Evolutionary conservation across 768 basidiomycete species (phyloP).

Genomic region (Trametopsis cervina): DNA sequence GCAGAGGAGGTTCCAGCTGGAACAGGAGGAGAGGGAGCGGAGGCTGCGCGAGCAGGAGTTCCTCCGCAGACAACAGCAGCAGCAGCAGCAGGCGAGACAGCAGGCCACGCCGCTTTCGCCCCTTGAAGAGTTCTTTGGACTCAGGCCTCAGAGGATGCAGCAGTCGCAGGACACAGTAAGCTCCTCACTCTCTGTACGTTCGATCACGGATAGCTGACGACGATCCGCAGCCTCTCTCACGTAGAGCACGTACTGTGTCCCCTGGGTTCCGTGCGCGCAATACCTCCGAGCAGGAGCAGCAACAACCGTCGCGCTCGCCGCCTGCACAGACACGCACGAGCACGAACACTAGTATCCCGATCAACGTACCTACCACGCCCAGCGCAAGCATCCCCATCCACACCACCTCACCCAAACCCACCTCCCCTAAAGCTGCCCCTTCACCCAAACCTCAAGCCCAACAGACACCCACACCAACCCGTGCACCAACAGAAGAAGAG

Average conservation of each 20-base stretch:
- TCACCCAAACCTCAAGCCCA: background rate
- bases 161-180: slow-evolving; percentile 4
- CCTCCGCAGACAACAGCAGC: slow-evolving; percentile 11
- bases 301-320: too few relatives aligned
- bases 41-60: slow-evolving; percentile 18
- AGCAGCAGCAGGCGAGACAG: slow-evolving; percentile 3
- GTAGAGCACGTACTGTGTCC: slow-evolving; percentile 12
- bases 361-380: too few relatives aligned
- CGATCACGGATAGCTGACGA: too few relatives aligned
- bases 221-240: background rate
- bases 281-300: too few relatives aligned
- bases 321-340: too few relatives aligned
- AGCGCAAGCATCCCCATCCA: slow-evolving; percentile 3
- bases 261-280: slow-evolving; percentile 1
- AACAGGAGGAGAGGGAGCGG: slow-evolving; percentile 12
- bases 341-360: too few relatives aligned
- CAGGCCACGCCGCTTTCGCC: slow-evolving; percentile 8
- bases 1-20: slow-evolving; percentile 15
- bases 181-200: too few relatives aligned
- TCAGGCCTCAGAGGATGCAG: slow-evolving; percentile 3
- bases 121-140: slow-evolving; percentile 16
- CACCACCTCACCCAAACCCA: slow-evolving; percentile 4
- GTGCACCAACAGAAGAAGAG: slow-evolving; percentile 15
- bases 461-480: slow-evolving; percentile 1
- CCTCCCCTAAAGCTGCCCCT: slow-evolving; percentile 2